phyloP scores from a whole-genome alignment of 441 rosid species.

The Lagerstroemia fauriei region DNA sequence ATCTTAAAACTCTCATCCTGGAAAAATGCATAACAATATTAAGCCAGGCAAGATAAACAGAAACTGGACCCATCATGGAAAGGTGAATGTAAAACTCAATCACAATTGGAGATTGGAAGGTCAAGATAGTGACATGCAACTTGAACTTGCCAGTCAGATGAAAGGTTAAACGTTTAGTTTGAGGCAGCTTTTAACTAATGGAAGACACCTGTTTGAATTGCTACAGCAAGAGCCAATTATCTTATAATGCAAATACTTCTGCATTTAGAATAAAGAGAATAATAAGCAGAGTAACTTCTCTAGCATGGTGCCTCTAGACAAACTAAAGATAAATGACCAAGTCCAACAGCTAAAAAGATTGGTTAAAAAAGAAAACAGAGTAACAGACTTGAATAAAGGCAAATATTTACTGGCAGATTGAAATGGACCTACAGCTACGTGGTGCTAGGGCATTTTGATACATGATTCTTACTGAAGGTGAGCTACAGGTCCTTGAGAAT shows the following conservation, averaged over 20 bases:
- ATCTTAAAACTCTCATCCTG: background rate
- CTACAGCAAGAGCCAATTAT: background rate
- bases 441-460: background rate
- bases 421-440: background rate
- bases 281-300: background rate
- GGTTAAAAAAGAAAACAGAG: background rate
- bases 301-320: constrained; percentile 52
- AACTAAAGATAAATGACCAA: constrained; percentile 10
- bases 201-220: background rate
- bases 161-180: background rate
- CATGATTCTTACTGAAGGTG: background rate
- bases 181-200: background rate
- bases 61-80: background rate
- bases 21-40: background rate
- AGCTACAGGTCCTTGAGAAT: background rate
- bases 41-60: background rate
- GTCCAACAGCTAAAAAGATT: background rate
- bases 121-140: background rate
- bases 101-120: background rate
- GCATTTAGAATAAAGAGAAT: background rate
- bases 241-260: background rate
- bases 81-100: background rate
- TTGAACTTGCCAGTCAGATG: background rate
- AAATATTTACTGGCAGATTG: background rate
- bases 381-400: background rate